These are phyloP conservation scores for Apiospora koreana DNA, from an alignment of 2,329 filamentous ascomycete species.

Conservation along the genomic window DNA sequence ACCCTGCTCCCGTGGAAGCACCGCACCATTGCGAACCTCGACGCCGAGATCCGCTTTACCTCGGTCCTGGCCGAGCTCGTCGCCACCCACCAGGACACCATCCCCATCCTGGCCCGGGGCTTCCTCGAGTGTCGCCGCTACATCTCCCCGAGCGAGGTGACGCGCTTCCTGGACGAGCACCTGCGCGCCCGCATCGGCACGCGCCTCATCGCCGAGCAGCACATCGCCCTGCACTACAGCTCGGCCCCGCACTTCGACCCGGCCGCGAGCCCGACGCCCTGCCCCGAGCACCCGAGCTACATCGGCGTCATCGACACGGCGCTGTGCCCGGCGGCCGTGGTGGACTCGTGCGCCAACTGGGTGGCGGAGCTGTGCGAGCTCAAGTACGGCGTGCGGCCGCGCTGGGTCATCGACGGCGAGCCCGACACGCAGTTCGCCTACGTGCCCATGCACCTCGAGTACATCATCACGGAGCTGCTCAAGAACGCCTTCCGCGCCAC, in stretches of 20 bases:
- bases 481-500: conserved; percentile 97
- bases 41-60: conserved; percentile 90
- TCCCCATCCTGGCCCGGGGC: conserved; percentile 85
- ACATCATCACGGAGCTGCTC: conserved; percentile 92
- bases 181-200: conserved; percentile 93
- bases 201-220: conserved; percentile 90
- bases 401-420: conserved; percentile 79
- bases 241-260: conserved; percentile 69
- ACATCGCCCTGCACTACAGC: conserved; percentile 82
- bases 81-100: conserved; percentile 90
- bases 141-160: conserved; percentile 81
- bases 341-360: conserved; percentile 83
- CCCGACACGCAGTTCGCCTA: conserved; percentile 88
- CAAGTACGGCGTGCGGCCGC: conserved; percentile 87
- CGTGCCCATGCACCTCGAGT: conserved; percentile 94
- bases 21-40: conserved; percentile 69
- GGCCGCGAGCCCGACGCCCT: conserved; percentile 49
- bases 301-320: conserved; percentile 96
- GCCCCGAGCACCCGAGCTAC: conserved; percentile 63
- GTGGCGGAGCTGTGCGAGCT: conserved; percentile 97
- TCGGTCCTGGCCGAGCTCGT: conserved; percentile 95
- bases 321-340: conserved; percentile 76
- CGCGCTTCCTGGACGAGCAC: conserved; percentile 89
- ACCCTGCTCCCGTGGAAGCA: conserved; percentile 82
- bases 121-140: conserved; percentile 94